Percentiles rank a stretch among this genome's conserved stretches.
phyloP scores from a whole-genome alignment of 2,329 filamentous ascomycete species.

The Trichocomaceae sp. region DNA sequence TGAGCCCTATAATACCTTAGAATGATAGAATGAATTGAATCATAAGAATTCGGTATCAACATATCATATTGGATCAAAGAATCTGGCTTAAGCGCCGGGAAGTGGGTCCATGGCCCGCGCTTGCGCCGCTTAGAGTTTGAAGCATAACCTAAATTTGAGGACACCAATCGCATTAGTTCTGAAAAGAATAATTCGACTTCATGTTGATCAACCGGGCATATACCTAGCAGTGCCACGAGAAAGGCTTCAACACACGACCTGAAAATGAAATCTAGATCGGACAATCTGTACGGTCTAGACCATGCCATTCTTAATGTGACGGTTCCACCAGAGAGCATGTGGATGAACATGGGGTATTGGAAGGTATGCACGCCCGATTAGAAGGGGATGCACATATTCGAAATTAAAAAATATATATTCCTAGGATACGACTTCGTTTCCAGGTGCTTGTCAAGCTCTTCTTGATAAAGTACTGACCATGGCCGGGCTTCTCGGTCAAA shows the following conservation, averaged over 20 bases:
- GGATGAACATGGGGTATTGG: slow-evolving; percentile 61
- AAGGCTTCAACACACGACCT: background rate
- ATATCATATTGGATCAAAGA: no score
- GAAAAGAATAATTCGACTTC: background rate
- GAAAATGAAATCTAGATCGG: background rate
- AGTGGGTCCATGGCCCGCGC: background rate
- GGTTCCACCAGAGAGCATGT: slow-evolving; percentile 47
- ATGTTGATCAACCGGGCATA: background rate
- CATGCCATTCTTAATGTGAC: slow-evolving; percentile 52
- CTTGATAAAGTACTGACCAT: slow-evolving; percentile 42
- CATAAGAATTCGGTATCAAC: no score
- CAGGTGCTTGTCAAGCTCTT: slow-evolving; percentile 45
- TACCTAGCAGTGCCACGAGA: background rate
- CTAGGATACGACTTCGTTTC: slow-evolving; percentile 32
- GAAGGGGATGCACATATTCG: background rate
- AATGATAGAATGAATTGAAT: no score
- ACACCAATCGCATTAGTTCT: no score
- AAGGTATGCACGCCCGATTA: slow-evolving; percentile 27
- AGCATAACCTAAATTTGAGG: no score
- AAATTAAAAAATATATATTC: background rate
- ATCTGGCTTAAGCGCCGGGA: no score
- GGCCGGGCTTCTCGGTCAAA: slow-evolving; percentile 34
- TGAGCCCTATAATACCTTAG: no score
- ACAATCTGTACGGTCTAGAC: slow-evolving; percentile 44
- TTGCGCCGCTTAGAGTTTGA: no score